A percentile compares a stretch with the other conserved stretches of the same genome.
Conservation (phyloP, 768 basidiomycete genomes). For the Amanita inopinata region DNA sequence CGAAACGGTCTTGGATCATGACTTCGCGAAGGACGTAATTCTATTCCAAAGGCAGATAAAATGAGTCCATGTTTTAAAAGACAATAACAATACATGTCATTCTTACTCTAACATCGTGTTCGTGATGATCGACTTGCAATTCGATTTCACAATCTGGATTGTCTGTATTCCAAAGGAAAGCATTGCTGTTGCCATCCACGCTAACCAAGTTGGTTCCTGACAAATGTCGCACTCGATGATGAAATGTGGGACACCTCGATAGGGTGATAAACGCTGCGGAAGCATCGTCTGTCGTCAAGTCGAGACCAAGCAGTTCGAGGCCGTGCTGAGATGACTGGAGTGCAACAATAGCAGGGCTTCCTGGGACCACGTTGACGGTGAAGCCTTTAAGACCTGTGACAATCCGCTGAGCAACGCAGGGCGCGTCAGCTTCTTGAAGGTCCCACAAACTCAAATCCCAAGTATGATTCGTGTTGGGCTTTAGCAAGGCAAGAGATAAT, state of each 20-base stretch:
- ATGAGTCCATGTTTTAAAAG: background rate
- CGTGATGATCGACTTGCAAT: background rate
- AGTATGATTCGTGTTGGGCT: background rate
- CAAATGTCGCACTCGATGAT: background rate
- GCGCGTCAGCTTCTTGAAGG: too few species aligned
- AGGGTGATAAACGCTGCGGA: background rate
- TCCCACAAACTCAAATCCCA: constrained; percentile 9
- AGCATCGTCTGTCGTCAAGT: background rate
- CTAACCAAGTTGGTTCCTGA: background rate
- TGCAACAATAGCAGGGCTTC: background rate
- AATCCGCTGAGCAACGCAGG: background rate
- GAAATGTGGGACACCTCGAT: background rate
- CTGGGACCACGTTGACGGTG: background rate
- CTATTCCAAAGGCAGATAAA: too few species aligned
- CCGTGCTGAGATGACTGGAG: background rate
- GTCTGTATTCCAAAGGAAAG: constrained; percentile 1
- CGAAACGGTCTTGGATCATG: constrained; percentile 5
- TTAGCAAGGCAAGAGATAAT: constrained; percentile 27
- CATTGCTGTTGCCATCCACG: background rate
- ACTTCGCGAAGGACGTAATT: background rate
- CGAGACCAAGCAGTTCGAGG: constrained; percentile 2
- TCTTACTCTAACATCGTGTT: background rate
- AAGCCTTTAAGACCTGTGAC: background rate
- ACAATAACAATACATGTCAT: background rate
- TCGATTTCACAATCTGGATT: constrained; percentile 5